These are phyloP conservation scores for Plasmopara halstedii DNA, from an alignment of 352 stramenopile genomes.

Conservation along the genomic window DNA sequence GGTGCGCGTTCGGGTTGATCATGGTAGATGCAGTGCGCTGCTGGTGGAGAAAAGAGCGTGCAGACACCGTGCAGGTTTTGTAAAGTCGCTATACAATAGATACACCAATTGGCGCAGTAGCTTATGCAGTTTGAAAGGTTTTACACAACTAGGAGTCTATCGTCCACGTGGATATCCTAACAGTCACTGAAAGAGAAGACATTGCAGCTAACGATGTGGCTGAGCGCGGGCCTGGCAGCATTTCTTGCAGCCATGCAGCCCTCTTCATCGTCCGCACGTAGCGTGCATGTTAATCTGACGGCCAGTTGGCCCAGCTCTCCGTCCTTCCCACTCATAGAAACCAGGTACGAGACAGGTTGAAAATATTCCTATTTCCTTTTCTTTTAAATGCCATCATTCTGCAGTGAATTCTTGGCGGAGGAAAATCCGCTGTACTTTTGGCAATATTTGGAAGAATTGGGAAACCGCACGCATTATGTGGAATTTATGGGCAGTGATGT, in stretches of 20 bases:
- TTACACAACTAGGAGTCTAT: not conserved
- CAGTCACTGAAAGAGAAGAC: constrained; percentile 5
- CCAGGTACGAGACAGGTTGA: constrained; percentile 24
- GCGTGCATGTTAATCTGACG: constrained; percentile 47
- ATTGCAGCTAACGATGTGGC: constrained; percentile 15
- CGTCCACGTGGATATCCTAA: constrained; percentile 17
- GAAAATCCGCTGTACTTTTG: constrained; percentile 76
- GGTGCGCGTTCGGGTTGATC: constrained; percentile 58
- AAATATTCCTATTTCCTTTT: too few relatives aligned
- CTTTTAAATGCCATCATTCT: constrained; percentile 1
- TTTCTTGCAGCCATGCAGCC: constrained; percentile 17
- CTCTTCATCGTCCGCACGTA: constrained; percentile 16
- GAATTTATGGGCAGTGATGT: constrained; percentile 30
- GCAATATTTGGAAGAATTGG: constrained; percentile 54
- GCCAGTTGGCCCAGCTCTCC: constrained; percentile 53
- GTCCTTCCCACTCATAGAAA: constrained; percentile 49
- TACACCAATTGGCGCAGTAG: not conserved
- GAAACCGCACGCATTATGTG: constrained; percentile 25
- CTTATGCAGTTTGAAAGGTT: constrained; percentile 1
- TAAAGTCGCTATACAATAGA: too few relatives aligned
- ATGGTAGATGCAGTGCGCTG: constrained; percentile 14
- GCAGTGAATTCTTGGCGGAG: constrained; percentile 71
- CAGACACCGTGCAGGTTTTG: not conserved
- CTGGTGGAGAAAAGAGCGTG: constrained; percentile 1
- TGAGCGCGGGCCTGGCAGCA: constrained; percentile 9